A percentile compares a stretch with the other conserved stretches of the same genome.
Conservation (phyloP, 306 rosid genomes). For the Cucumis melo region DNA sequence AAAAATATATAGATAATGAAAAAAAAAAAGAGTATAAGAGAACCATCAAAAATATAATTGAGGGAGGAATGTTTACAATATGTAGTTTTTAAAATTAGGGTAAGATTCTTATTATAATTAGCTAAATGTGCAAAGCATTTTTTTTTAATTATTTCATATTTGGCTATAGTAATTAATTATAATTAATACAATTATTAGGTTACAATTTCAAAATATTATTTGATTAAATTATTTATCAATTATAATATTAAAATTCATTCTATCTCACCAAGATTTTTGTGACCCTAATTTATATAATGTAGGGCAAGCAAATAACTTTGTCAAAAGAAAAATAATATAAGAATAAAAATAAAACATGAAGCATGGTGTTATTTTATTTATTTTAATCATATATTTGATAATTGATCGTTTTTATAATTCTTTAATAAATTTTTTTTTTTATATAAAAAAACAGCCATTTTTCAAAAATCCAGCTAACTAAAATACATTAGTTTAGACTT, state of each 20-base stretch:
- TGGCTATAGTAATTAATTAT: too few relatives aligned
- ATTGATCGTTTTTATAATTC: background rate
- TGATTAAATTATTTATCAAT: too few relatives aligned
- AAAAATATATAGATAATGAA: background rate
- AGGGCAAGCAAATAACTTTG: background rate
- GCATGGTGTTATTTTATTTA: background rate
- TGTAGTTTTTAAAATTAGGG: too few relatives aligned
- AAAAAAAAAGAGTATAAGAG: background rate
- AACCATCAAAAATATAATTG: too few relatives aligned
- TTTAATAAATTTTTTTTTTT: background rate
- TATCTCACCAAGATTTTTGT: too few relatives aligned
- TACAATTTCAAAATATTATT: background rate
- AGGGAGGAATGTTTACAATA: too few relatives aligned
- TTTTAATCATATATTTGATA: background rate
- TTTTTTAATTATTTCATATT: too few relatives aligned
- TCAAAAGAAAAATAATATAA: background rate
- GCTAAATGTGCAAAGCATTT: too few relatives aligned
- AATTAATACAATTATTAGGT: too few relatives aligned
- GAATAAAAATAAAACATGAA: background rate
- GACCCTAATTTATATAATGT: background rate
- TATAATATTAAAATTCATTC: too few relatives aligned
- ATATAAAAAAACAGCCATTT: background rate
- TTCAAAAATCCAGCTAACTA: background rate
- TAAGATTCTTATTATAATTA: too few relatives aligned
- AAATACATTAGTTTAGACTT: background rate